Base-by-base conservation (phyloP, 306 rosid genomes). In the Prinsepia uniflora region DNA sequence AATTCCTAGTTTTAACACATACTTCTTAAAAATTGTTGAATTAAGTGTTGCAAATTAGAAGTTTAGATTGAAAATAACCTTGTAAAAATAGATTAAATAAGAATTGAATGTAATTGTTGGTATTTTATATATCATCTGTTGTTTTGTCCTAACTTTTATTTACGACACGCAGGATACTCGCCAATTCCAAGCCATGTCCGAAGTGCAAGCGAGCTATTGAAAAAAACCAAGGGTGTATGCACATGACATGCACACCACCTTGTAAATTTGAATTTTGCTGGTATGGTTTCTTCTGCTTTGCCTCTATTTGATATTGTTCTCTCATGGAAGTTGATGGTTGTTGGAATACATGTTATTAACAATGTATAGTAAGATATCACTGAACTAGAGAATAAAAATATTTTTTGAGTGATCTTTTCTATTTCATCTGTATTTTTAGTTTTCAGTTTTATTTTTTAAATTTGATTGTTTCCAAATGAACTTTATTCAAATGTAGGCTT, bases 181-280 rank as follows among this genome's bases (percentile, higher is more conserved):
- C 87, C 30, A 85, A 92, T 77, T 86, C 90, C 24, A 87, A 92
- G 75, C 89, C 92, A 39, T 92, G 97, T 75, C 97, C 97, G 63
- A 92, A 89, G 78, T 92, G 97, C 84, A 92, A 89, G 80, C 85
- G 96, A 41, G 96, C 96, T 0, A 92, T 92, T 72, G 92, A 86
- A 73, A 92, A 92, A 83, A 89, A 91, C 80, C 91, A 87, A 78
- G 97, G 97, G 18, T 91, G 97, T 75, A 92, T 87, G 96, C 97
- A 89, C 83, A 92, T 92, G 78, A 92, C 93, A 0, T 92, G 97
- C 80, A 85, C 96, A 8, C 96, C 96, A n/a, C 91, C 96, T 20
- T 91, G 97, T 71, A 86, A 88, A 87, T 86, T 85, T 75, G 93
- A 91, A 75, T 91, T 89, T 81, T 91, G 96, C 85, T 89, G 96